Evolutionary conservation across 306 rosid genomes (phyloP).

Genomic region (Gastrolobium bilobum): DNA sequence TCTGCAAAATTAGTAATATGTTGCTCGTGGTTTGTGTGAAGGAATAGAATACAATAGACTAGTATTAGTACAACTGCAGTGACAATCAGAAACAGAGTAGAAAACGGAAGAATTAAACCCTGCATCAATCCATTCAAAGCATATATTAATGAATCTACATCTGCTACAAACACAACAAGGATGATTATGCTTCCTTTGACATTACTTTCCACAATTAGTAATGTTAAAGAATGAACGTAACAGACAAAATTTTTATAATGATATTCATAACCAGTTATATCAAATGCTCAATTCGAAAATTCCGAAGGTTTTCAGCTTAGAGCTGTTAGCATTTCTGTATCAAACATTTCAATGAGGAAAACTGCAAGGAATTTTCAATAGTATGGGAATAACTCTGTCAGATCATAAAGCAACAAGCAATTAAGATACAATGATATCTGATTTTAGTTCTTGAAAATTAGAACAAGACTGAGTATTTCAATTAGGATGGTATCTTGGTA

Average conservation of each 20-base stretch:
- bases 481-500: neutral
- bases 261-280: neutral
- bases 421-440: neutral
- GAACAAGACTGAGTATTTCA: constrained; percentile 7
- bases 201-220: neutral
- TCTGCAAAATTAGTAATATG: neutral
- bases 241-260: constrained; percentile 9
- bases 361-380: constrained; percentile 5
- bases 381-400: constrained; percentile 1
- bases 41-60: neutral
- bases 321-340: neutral
- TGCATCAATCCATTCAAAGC: neutral
- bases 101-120: constrained; percentile 18
- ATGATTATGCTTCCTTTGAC: neutral
- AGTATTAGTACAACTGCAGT: neutral
- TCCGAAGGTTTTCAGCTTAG: neutral
- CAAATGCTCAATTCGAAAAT: neutral
- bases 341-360: neutral
- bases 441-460: neutral
- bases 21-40: neutral
- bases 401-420: neutral
- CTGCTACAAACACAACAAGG: neutral
- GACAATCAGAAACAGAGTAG: neutral
- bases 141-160: neutral
- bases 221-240: neutral